Evolutionary conservation across 2,329 filamentous ascomycete species (phyloP).

Genomic region (Westerdykella ornata): DNA sequence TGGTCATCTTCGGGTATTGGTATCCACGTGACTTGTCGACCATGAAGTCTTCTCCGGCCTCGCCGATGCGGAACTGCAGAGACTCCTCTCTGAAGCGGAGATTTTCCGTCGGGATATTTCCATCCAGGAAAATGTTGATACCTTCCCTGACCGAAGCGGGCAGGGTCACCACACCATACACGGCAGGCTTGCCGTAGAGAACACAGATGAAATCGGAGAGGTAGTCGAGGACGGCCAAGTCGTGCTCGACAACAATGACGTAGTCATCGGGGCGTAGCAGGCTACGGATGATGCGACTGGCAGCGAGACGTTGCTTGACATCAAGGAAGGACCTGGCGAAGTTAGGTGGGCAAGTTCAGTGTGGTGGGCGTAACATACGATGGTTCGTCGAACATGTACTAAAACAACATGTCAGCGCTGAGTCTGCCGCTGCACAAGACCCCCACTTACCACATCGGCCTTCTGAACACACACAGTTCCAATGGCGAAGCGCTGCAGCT

Average conservation of each 20-base stretch:
- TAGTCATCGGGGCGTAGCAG: conserved; percentile 86
- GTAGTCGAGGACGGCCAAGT: conserved; percentile 96
- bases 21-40: conserved; percentile 80
- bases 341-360: neutral
- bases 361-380: conserved; percentile 43
- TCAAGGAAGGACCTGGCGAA: conserved; percentile 70
- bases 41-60: conserved; percentile 81
- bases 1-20: conserved; percentile 82
- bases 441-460: conserved; percentile 54
- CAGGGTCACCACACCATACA: conserved; percentile 96
- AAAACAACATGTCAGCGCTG: conserved; percentile 8
- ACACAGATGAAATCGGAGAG: conserved; percentile 98
- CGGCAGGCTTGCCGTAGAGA: conserved; percentile 87
- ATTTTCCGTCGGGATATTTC: conserved; percentile 97
- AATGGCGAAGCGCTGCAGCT: conserved; percentile 96
- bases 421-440: conserved; percentile 1
- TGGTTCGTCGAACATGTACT: conserved; percentile 99
- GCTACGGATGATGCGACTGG: conserved; percentile 85
- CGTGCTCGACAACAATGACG: conserved; percentile 98
- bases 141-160: conserved; percentile 95
- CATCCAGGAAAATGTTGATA: conserved; percentile 98
- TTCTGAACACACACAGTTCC: conserved; percentile 92
- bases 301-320: conserved; percentile 96
- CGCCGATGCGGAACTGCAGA: conserved; percentile 87
- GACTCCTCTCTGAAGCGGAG: conserved; percentile 96